A percentile compares a stretch with the other conserved stretches of the same genome.
Conservation (phyloP, 495 filamentous ascomycete species). For the Trichoderma virens region DNA sequence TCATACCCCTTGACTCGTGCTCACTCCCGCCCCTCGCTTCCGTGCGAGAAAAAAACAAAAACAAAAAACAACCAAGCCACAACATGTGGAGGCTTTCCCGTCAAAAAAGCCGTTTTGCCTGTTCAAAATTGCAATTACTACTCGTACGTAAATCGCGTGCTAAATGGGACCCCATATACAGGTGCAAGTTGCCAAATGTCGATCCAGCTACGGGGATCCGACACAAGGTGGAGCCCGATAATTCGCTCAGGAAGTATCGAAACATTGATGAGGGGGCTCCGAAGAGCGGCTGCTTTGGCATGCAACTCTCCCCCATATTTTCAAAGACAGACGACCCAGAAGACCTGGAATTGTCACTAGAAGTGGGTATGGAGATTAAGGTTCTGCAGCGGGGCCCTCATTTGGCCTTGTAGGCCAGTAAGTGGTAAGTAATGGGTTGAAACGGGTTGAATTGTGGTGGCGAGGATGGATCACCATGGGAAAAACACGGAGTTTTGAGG, state of each 20-base stretch:
- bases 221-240: constrained; percentile 66
- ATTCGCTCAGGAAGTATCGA: constrained; percentile 59
- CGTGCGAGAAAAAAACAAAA: no score
- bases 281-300: constrained; percentile 67
- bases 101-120: background rate
- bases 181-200: constrained; percentile 81
- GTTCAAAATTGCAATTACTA: no score
- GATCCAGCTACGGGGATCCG: constrained; percentile 64
- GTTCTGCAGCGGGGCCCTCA: constrained; percentile 32
- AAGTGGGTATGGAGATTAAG: constrained; percentile 36
- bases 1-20: background rate
- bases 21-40: background rate
- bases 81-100: background rate
- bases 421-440: background rate
- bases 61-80: background rate
- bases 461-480: background rate
- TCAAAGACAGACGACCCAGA: constrained; percentile 19
- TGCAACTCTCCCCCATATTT: constrained; percentile 69
- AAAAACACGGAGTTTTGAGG: background rate
- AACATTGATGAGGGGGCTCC: constrained; percentile 67
- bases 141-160: background rate
- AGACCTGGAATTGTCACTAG: constrained; percentile 31
- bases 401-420: constrained; percentile 8
- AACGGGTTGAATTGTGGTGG: background rate
- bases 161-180: constrained; percentile 16